phyloP scores from a whole-genome alignment of 2,329 filamentous ascomycete species.

The Ustulina deusta region DNA sequence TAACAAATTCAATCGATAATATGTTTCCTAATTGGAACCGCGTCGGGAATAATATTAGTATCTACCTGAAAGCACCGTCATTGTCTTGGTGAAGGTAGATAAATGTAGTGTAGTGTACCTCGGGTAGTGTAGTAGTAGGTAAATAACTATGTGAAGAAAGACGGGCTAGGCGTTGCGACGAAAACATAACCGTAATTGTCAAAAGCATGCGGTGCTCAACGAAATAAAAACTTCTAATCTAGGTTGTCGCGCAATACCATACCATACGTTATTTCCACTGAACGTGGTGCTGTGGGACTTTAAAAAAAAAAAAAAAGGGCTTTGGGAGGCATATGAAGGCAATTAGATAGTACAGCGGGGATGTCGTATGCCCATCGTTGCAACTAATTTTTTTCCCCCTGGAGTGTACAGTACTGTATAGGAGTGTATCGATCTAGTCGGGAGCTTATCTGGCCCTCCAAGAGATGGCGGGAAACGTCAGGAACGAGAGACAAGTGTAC shows the following conservation, averaged over 20 bases:
- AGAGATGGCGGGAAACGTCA: slow-evolving; percentile 18
- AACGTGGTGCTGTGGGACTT: slow-evolving; percentile 7
- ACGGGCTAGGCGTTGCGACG: neutral
- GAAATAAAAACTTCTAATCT: neutral
- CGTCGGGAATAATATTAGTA: slow-evolving; percentile 2
- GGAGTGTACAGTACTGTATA: no score
- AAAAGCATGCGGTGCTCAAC: slow-evolving; percentile 1
- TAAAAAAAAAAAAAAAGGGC: neutral
- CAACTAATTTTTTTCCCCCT: neutral
- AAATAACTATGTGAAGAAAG: slow-evolving; percentile 12
- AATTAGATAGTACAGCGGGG: neutral
- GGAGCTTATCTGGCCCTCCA: slow-evolving; percentile 26
- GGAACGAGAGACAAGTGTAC: slow-evolving; percentile 34
- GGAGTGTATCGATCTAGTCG: slow-evolving; percentile 21
- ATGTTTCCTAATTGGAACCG: neutral
- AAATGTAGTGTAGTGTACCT: neutral
- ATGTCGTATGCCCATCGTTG: neutral
- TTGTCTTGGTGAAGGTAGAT: neutral
- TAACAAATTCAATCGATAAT: neutral
- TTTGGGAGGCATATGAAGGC: neutral
- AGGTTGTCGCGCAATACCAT: neutral
- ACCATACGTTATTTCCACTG: neutral
- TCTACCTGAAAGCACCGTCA: neutral
- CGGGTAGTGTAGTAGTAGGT: neutral
- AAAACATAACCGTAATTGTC: slow-evolving; percentile 7